These are phyloP conservation scores for Funneliformis mosseae DNA, from an alignment of 192 early-diverging fungal species.

Conservation along the genomic window DNA sequence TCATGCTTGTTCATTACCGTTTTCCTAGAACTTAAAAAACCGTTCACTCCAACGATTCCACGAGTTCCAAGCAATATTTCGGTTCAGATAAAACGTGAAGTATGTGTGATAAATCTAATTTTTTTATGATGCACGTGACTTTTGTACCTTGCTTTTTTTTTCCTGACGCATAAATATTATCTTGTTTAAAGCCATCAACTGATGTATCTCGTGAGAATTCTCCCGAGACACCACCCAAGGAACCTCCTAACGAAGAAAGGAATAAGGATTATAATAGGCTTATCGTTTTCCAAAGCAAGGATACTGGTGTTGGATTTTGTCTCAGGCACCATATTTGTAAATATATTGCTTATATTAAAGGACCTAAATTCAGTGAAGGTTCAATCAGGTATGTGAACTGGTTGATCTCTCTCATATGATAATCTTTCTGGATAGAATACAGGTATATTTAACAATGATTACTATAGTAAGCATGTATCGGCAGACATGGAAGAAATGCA, in stretches of 20 bases:
- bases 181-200: background rate
- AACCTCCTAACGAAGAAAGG: background rate
- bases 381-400: background rate
- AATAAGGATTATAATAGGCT: background rate
- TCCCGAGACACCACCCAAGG: background rate
- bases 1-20: too few relatives aligned
- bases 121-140: background rate
- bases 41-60: background rate
- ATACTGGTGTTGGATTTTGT: background rate
- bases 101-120: background rate
- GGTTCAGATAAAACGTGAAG: background rate
- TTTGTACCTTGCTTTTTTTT: background rate
- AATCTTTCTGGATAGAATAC: background rate
- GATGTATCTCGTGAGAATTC: background rate
- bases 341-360: background rate
- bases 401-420: background rate
- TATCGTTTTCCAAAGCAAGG: background rate
- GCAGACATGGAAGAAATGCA: background rate
- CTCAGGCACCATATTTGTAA: conserved; percentile 6
- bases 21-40: background rate
- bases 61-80: background rate
- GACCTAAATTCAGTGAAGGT: background rate
- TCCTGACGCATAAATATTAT: background rate
- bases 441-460: background rate
- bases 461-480: conserved; percentile 6